Percentiles rank a stretch among this genome's conserved stretches.
These are phyloP conservation scores for Coemansia javaensis DNA, from an alignment of 192 early-diverging fungal species.

Conservation along the genomic window DNA sequence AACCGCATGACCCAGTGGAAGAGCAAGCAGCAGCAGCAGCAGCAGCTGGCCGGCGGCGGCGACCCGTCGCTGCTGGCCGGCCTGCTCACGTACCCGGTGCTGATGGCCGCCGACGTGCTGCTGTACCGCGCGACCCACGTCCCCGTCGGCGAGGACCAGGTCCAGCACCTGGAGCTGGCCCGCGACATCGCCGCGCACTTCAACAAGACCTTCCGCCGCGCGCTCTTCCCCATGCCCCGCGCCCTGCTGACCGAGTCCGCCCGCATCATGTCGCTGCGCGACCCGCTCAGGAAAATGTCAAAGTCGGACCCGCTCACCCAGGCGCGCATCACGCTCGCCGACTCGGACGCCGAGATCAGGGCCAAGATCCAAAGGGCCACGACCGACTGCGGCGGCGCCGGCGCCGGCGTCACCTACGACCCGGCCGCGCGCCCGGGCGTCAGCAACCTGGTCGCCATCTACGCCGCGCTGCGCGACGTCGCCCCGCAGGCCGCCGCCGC, in stretches of 20 bases:
- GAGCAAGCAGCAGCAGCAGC: constrained; percentile 43
- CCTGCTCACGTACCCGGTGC: constrained; percentile 83
- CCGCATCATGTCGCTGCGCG: constrained; percentile 79
- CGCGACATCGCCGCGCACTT: constrained; percentile 72
- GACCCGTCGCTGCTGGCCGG: constrained; percentile 52
- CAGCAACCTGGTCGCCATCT: constrained; percentile 77
- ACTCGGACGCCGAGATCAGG: constrained; percentile 61
- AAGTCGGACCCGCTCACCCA: constrained; percentile 71
- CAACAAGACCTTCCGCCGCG: constrained; percentile 64
- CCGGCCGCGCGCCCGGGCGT: constrained; percentile 70
- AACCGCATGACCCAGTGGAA: constrained; percentile 98
- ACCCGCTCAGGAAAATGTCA: constrained; percentile 81
- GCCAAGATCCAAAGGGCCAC: constrained; percentile 66
- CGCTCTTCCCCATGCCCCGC: constrained; percentile 64
- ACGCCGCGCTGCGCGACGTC: constrained; percentile 52
- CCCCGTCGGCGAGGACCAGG: constrained; percentile 90
- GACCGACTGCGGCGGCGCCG: constrained; percentile 60
- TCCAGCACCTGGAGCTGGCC: constrained; percentile 85
- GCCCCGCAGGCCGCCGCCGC: constrained; percentile 52
- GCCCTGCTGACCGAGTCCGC: constrained; percentile 61
- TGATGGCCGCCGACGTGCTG: constrained; percentile 89
- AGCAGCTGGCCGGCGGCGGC: background rate
- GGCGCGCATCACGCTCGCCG: constrained; percentile 72
- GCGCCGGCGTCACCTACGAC: constrained; percentile 66
- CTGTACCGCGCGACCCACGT: constrained; percentile 80